Evolutionary conservation across 495 filamentous ascomycete genomes (phyloP), one percentile per base, ranked within the genome.

Genomic region (Eremomyces bilateralis): DNA sequence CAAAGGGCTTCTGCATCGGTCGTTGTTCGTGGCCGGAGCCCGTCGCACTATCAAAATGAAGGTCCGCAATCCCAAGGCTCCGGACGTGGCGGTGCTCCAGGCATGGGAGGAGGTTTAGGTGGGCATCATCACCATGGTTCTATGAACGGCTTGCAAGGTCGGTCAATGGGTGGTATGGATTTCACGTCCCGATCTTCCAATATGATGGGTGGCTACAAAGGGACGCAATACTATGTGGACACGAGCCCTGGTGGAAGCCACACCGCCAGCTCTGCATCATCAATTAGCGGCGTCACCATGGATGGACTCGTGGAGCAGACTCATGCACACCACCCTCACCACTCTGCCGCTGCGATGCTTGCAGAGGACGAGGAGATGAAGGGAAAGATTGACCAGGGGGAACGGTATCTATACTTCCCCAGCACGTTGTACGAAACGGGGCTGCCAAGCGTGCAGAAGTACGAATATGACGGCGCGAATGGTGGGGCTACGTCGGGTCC

Each of bases 1-100:
- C 65, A 69, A 25, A 66, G 69, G 20, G 71, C 80, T 38, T 91
- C 81, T 0, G 72, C 73, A 22, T 76, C 72, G 44, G 82, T 95
- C 68, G 90, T 94, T 27, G 85, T 95, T 2, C 81, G 85, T 20
- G 85, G 85, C 21, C 71, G 85, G 20, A 88, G 78, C 3, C 85
- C 85, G 3, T 84, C 84, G 3, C 85, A 95, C 51, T 95, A 95
- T 58, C 78, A 83, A 48, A 74, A 76, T 25, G 79, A 82, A 44
- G 54, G 50, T 36, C 65, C 80, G 34, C 64, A 80, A 24, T 44
- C 43, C 18, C 8, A 8, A 13, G 68, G 73, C 21, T 80, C 73
- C 47, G 64, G 73, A 0, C 78, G 72, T 48, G 76, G 73, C 53
- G 73, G 72, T n/a, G 72, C 73, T 1, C 73, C 73, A 4, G 69